Percentiles rank a stretch among this genome's conserved stretches.
Conservation (phyloP, 2,329 filamentous ascomycete genomes). For the Ceratocystis alfenasii region DNA sequence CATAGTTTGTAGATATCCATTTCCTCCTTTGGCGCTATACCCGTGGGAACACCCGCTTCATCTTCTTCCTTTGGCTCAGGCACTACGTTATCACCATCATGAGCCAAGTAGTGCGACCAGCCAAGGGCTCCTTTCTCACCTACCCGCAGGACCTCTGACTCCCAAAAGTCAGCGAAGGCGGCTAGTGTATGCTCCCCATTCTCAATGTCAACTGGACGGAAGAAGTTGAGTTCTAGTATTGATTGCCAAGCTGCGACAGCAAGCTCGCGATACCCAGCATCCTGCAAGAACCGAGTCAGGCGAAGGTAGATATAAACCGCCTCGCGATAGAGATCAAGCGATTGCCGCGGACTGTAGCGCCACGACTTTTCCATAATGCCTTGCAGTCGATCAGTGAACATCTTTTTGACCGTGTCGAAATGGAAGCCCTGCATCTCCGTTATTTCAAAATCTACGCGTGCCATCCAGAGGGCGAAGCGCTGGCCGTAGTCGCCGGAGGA, state of each 20-base stretch:
- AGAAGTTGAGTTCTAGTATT: slow-evolving; percentile 59
- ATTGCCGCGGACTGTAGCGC: background rate
- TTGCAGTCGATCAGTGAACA: slow-evolving; percentile 44
- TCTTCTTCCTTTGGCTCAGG: slow-evolving; percentile 12
- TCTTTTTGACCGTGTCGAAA: slow-evolving; percentile 51
- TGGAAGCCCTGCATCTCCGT: slow-evolving; percentile 54
- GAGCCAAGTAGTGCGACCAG: slow-evolving; percentile 48
- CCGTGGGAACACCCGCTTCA: slow-evolving; percentile 20
- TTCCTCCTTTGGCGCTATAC: slow-evolving; percentile 25
- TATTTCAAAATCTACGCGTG: slow-evolving; percentile 61
- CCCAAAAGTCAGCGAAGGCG: slow-evolving; percentile 57
- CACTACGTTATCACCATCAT: background rate
- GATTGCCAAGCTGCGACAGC: slow-evolving; percentile 76
- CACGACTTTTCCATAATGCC: slow-evolving; percentile 4
- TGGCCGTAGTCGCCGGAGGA: slow-evolving; percentile 30
- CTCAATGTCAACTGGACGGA: slow-evolving; percentile 35
- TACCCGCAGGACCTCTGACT: slow-evolving; percentile 65
- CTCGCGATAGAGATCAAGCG: slow-evolving; percentile 25
- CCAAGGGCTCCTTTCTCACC: slow-evolving; percentile 62
- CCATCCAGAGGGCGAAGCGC: slow-evolving; percentile 58
- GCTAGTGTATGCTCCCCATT: slow-evolving; percentile 22
- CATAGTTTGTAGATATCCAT: slow-evolving; percentile 41
- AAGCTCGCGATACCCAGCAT: slow-evolving; percentile 67
- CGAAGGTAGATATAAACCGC: slow-evolving; percentile 60
- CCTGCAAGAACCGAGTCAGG: slow-evolving; percentile 58